Percentiles rank a stretch among this genome's conserved stretches.
These are phyloP conservation scores for Candida sakaeoensis DNA, from an alignment of 805 yeast species.

Conservation along the genomic window DNA sequence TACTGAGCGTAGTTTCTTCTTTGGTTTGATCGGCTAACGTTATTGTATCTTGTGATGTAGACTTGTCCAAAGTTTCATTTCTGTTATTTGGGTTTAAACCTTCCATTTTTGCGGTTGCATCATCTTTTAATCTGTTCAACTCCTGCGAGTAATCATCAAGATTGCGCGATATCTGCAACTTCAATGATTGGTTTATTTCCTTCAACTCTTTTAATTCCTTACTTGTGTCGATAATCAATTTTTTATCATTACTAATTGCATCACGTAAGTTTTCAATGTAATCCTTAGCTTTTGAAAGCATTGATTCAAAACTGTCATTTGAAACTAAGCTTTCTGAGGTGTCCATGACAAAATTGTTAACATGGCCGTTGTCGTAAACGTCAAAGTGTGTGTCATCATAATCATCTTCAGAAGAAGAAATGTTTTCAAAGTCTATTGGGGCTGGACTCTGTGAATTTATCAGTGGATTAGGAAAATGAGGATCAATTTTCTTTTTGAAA, in stretches of 20 bases:
- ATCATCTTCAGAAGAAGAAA: conserved; percentile 5
- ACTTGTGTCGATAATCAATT: background rate
- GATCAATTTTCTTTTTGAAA: conserved; percentile 1
- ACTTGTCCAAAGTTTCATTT: no score
- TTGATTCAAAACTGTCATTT: background rate
- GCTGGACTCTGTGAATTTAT: background rate
- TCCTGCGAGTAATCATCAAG: background rate
- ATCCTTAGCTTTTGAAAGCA: background rate
- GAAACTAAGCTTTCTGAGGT: background rate
- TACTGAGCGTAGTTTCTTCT: no score
- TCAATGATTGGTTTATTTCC: background rate
- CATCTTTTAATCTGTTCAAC: background rate
- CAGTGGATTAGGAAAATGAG: background rate
- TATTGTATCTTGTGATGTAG: no score
- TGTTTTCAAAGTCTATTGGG: conserved; percentile 2
- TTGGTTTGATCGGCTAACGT: no score
- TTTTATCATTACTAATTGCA: background rate
- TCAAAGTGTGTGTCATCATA: background rate
- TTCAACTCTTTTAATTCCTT: background rate
- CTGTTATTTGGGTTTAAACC: no score
- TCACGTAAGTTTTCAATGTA: conserved; percentile 4
- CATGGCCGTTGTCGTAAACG: background rate
- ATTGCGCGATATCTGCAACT: background rate
- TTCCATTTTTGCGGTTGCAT: background rate
- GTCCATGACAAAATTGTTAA: background rate